Conservation (phyloP, 2,329 filamentous ascomycete species). For the Exophiala sp. region DNA sequence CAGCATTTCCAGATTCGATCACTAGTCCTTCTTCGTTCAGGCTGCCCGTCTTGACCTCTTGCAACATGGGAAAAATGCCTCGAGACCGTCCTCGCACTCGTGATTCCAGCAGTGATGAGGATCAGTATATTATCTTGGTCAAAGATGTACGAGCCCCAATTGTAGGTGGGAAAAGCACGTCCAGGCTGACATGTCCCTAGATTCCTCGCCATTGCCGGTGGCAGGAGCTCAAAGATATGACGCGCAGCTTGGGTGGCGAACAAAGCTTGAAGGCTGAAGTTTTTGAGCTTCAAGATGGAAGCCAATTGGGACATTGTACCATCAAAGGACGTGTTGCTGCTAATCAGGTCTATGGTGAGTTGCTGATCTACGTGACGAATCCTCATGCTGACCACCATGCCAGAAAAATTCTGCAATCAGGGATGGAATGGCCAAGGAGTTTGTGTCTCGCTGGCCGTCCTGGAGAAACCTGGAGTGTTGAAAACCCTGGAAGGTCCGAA, state of each 20-base stretch:
- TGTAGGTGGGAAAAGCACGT: neutral
- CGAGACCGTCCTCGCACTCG: conserved; percentile 13
- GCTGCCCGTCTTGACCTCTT: neutral
- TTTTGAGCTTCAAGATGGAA: conserved; percentile 16
- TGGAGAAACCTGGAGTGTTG: conserved; percentile 18
- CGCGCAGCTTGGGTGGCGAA: conserved; percentile 18
- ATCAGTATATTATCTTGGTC: conserved; percentile 26
- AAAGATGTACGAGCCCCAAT: conserved; percentile 15
- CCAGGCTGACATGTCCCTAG: conserved; percentile 4
- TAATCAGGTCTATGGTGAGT: conserved; percentile 21
- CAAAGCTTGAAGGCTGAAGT: conserved; percentile 24
- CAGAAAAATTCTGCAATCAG: conserved; percentile 17
- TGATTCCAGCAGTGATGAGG: conserved; percentile 18
- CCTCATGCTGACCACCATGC: neutral
- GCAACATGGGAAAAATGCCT: conserved; percentile 10
- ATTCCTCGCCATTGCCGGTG: conserved; percentile 28
- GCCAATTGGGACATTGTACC: conserved; percentile 23
- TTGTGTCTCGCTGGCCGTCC: conserved; percentile 14
- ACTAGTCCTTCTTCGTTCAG: neutral
- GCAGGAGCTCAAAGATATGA: conserved; percentile 30
- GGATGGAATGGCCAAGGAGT: conserved; percentile 22
- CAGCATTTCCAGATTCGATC: neutral
- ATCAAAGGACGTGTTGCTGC: conserved; percentile 21
- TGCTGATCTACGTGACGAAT: neutral
- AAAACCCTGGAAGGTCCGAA: conserved; percentile 19